Conservation (phyloP, 345 rosid species). For the Eucalyptus shirleyi region DNA sequence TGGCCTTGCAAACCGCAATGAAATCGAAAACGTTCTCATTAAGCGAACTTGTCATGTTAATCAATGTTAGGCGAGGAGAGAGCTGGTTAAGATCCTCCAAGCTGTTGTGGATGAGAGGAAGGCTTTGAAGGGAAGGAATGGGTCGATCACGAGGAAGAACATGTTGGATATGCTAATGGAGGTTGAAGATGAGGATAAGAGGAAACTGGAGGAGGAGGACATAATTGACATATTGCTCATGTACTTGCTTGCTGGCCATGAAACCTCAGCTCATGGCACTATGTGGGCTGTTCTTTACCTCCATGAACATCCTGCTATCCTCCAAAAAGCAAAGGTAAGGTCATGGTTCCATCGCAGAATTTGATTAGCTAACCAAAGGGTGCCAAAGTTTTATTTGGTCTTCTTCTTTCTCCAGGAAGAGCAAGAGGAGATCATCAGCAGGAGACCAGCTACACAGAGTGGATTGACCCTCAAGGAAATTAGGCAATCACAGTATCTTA, state of each 20-base stretch:
- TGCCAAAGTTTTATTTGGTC: too few relatives aligned
- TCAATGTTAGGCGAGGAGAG: conserved; percentile 9
- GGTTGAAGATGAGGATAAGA: conserved; percentile 18
- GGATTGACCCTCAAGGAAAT: not conserved
- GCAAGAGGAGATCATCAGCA: too few relatives aligned
- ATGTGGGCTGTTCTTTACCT: conserved; percentile 12
- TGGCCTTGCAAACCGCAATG: not conserved
- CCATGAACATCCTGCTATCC: not conserved
- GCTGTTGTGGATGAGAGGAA: conserved; percentile 6
- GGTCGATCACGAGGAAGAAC: not conserved
- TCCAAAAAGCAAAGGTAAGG: conserved; percentile 14
- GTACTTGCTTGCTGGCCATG: conserved; percentile 21
- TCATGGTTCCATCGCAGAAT: not conserved
- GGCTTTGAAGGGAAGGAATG: not conserved
- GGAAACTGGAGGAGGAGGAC: conserved; percentile 4
- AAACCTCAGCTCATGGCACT: conserved; percentile 4
- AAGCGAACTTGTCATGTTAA: not conserved
- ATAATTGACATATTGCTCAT: conserved; percentile 6
- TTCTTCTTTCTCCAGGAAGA: too few relatives aligned
- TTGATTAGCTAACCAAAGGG: not conserved
- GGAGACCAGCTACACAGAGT: too few relatives aligned
- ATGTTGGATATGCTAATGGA: conserved; percentile 16
- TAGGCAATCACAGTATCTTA: conserved; percentile 5
- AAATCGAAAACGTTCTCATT: not conserved
- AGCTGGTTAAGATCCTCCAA: conserved; percentile 5